Percentiles rank a stretch among this genome's conserved stretches.
phyloP scores from a whole-genome alignment of 2,329 filamentous ascomycete genomes.

The Curvularia hawaiiensis region DNA sequence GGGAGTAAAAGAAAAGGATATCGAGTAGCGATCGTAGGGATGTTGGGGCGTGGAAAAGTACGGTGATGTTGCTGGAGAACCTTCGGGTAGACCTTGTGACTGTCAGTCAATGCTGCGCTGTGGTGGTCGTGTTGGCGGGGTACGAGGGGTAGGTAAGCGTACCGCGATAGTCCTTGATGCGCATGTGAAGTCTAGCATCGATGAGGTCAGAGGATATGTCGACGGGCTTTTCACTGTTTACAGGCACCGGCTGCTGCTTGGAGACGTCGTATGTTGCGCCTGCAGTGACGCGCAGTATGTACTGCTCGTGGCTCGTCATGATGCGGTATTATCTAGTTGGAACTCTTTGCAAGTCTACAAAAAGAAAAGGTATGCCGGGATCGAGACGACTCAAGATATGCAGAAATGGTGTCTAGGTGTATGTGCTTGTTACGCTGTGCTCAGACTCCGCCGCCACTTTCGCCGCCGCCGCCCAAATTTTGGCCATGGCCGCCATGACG shows the following conservation, averaged over 20 bases:
- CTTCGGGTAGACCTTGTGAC: constrained; percentile 70
- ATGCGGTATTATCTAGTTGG: neutral
- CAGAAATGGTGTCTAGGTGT: neutral
- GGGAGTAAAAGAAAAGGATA: constrained; percentile 79
- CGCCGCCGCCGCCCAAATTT: constrained; percentile 14
- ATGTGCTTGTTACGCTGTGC: neutral
- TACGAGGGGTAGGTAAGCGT: constrained; percentile 9
- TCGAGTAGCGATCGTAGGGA: constrained; percentile 79
- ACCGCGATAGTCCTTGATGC: constrained; percentile 68
- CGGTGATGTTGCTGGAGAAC: constrained; percentile 70
- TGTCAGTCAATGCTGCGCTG: neutral
- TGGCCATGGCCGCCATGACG: constrained; percentile 20
- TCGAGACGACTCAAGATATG: neutral
- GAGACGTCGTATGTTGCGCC: constrained; percentile 74
- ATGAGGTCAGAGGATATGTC: constrained; percentile 68
- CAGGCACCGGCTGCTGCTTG: constrained; percentile 74
- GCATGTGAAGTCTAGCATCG: constrained; percentile 72
- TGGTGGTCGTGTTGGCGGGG: neutral
- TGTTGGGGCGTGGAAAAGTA: constrained; percentile 80
- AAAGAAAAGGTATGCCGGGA: neutral
- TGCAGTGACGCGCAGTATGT: constrained; percentile 80
- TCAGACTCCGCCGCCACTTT: neutral
- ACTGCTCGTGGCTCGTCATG: constrained; percentile 63
- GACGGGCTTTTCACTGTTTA: constrained; percentile 71
- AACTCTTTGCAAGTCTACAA: neutral